Percentiles rank a stretch among this genome's conserved stretches.
phyloP scores from a whole-genome alignment of 345 rosid genomes.

The Eucalyptus tenuipes region DNA sequence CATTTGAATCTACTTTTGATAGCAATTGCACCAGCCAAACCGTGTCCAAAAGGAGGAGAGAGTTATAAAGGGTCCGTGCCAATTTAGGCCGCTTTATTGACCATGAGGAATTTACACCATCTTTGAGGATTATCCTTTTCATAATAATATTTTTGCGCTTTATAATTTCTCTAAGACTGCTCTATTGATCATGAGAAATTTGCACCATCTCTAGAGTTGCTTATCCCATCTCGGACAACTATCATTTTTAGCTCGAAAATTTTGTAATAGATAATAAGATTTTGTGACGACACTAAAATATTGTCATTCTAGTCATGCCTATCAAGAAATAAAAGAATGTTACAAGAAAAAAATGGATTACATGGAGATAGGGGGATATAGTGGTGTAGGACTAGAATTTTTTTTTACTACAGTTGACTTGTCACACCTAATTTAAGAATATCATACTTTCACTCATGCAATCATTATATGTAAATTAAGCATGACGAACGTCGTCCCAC shows the following conservation, averaged over 20 bases:
- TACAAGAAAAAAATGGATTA: neutral
- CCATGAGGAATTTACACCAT: neutral
- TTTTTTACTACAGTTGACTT: neutral
- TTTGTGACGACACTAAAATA: neutral
- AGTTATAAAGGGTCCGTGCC: neutral
- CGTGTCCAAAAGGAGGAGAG: neutral
- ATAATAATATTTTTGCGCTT: neutral
- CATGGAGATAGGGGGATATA: neutral
- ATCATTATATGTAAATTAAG: neutral
- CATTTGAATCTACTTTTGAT: neutral
- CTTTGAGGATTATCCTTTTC: neutral
- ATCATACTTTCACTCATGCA: neutral
- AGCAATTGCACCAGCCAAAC: neutral
- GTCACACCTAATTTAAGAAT: fast-evolving
- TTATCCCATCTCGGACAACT: neutral
- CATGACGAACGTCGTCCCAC: neutral
- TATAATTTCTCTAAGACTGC: neutral
- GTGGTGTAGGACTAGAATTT: no score
- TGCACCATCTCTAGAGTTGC: neutral
- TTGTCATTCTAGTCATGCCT: neutral
- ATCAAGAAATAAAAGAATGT: neutral
- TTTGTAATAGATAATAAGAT: neutral
- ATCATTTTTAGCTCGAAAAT: neutral
- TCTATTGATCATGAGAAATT: neutral
- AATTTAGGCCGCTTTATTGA: neutral